These are phyloP conservation scores for Mayamaea pseudoterrestris DNA, from an alignment of 108 stramenopile species.

Conservation along the genomic window DNA sequence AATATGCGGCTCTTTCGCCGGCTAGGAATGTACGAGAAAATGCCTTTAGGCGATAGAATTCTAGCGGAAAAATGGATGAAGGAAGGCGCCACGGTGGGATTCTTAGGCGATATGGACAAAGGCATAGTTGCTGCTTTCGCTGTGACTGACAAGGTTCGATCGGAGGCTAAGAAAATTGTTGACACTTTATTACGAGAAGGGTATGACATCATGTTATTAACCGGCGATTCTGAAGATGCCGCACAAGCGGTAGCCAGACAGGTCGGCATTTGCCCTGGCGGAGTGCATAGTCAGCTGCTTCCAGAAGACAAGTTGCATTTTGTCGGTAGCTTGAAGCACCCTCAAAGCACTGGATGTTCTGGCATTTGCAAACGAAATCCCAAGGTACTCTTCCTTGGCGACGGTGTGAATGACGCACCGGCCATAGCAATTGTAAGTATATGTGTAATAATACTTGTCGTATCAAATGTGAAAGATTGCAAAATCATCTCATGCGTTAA, in stretches of 20 bases:
- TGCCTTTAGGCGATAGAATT: constrained; percentile 10
- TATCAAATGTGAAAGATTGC: no score
- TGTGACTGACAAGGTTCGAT: constrained; percentile 56
- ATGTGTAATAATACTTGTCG: no score
- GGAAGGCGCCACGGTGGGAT: constrained; percentile 47
- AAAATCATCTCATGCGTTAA: no score
- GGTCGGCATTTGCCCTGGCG: constrained; percentile 37
- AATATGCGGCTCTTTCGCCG: constrained; percentile 58
- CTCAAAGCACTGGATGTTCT: not conserved
- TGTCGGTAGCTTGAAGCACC: constrained; percentile 16
- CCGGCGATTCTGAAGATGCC: constrained; percentile 79
- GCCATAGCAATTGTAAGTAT: constrained; percentile 86
- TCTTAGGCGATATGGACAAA: constrained; percentile 51
- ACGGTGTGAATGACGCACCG: constrained; percentile 90
- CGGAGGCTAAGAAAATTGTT: constrained; percentile 43
- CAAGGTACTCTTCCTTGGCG: not conserved
- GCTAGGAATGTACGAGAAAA: constrained; percentile 23
- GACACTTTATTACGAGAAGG: constrained; percentile 43
- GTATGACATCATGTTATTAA: constrained; percentile 83
- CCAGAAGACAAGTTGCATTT: constrained; percentile 56
- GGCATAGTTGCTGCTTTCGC: constrained; percentile 69
- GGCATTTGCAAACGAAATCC: not conserved
- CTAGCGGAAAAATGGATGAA: constrained; percentile 38
- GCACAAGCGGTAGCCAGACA: constrained; percentile 65
- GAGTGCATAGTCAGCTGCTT: constrained; percentile 44